Evolutionary conservation across 2,329 filamentous ascomycete species (phyloP).

Genomic region (Penicillium sp.): DNA sequence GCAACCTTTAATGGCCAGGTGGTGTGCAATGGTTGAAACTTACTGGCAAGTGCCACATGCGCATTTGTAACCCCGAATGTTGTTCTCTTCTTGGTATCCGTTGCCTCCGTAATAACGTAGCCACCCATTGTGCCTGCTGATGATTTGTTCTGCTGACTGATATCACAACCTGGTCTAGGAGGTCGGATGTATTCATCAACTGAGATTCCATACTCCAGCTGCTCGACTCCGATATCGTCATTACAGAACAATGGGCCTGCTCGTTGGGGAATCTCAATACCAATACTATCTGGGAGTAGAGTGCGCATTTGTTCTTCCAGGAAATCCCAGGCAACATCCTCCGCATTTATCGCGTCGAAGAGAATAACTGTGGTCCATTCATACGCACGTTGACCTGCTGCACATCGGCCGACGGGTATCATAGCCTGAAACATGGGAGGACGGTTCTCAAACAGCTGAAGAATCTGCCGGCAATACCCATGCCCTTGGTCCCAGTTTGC

Average conservation of each 20-base stretch:
- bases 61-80: slow-evolving; percentile 7
- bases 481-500: slow-evolving; percentile 1
- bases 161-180: slow-evolving; percentile 5
- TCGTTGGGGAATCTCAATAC: slow-evolving; percentile 8
- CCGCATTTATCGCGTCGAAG: slow-evolving; percentile 1
- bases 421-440: slow-evolving; percentile 1
- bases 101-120: slow-evolving; percentile 3
- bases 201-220: background rate
- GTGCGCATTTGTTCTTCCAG: background rate
- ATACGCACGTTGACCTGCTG: background rate
- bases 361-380: background rate
- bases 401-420: slow-evolving; percentile 3
- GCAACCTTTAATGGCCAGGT: background rate
- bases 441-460: background rate
- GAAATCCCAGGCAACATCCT: background rate
- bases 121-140: slow-evolving; percentile 7
- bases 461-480: background rate
- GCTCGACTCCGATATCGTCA: background rate
- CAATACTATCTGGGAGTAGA: background rate
- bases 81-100: slow-evolving; percentile 2
- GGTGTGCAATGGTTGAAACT: background rate
- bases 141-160: background rate
- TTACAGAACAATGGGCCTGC: slow-evolving; percentile 4
- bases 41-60: slow-evolving; percentile 6
- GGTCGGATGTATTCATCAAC: background rate